Conservation (phyloP, 495 filamentous ascomycete genomes). For the Aspergillus coremiiformis region DNA sequence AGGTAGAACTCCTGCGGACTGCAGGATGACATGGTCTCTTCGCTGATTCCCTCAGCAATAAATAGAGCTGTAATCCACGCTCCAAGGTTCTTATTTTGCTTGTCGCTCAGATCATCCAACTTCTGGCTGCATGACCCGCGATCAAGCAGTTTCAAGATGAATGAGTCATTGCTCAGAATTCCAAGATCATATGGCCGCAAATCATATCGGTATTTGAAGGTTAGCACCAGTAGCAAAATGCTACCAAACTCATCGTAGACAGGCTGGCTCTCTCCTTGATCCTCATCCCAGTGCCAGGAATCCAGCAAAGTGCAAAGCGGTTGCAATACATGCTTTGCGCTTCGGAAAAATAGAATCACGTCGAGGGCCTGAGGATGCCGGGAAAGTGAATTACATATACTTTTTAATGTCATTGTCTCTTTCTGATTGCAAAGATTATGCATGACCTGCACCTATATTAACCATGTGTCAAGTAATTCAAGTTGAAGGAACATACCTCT, state of each 20-base stretch:
- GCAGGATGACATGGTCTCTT: constrained; percentile 87
- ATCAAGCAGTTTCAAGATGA: constrained; percentile 68
- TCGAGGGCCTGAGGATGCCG: constrained; percentile 73
- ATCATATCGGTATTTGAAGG: constrained; percentile 77
- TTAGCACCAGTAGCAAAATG: constrained; percentile 73
- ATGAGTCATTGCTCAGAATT: constrained; percentile 54
- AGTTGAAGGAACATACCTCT: constrained; percentile 48
- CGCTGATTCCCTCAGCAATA: constrained; percentile 70
- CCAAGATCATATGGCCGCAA: constrained; percentile 63
- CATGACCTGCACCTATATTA: constrained; percentile 52
- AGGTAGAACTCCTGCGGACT: constrained; percentile 90
- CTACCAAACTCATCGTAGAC: constrained; percentile 96
- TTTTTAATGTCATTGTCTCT: constrained; percentile 87
- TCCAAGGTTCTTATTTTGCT: constrained; percentile 68
- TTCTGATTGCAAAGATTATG: constrained; percentile 67
- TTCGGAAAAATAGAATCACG: constrained; percentile 79
- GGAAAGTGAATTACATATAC: constrained; percentile 71
- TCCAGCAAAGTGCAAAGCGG: constrained; percentile 82
- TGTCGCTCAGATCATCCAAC: constrained; percentile 58
- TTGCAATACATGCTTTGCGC: constrained; percentile 63
- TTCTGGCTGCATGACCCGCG: constrained; percentile 54
- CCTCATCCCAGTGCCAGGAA: constrained; percentile 87
- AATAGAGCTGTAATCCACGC: constrained; percentile 87
- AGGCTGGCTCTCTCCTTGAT: constrained; percentile 88
- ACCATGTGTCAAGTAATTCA: constrained; percentile 1